Conservation (phyloP, 83 land plant genomes). For the Larix sibirica region DNA sequence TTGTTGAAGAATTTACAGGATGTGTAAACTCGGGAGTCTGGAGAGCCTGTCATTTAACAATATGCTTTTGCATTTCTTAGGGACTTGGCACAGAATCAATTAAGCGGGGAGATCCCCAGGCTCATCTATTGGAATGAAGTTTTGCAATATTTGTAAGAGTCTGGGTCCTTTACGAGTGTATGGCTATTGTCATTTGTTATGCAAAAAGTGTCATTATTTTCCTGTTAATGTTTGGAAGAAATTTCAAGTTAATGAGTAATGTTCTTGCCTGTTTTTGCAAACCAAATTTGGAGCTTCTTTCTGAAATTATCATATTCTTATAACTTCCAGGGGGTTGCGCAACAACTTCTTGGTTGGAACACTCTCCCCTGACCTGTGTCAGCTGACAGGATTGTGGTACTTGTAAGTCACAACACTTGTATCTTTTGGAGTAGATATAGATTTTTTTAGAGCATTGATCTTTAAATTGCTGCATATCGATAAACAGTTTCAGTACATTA, state of each 20-base stretch:
- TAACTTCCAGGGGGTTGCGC: constrained; percentile 68
- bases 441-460: too few species aligned
- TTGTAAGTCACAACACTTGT: constrained; percentile 66
- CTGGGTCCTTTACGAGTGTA: not conserved
- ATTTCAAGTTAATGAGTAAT: too few species aligned
- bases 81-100: constrained; percentile 86
- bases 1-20: too few species aligned
- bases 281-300: not conserved
- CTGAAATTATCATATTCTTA: not conserved
- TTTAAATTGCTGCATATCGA: not conserved
- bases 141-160: constrained; percentile 84
- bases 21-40: too few species aligned
- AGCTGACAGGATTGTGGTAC: constrained; percentile 90
- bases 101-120: constrained; percentile 92
- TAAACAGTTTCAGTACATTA: not conserved
- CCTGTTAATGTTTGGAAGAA: too few species aligned
- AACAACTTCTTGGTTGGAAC: constrained; percentile 79
- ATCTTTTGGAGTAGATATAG: too few species aligned
- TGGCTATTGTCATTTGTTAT: not conserved
- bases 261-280: too few species aligned
- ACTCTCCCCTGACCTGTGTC: constrained; percentile 95
- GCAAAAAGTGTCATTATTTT: not conserved
- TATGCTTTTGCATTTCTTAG: constrained; percentile 30
- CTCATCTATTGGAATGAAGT: constrained; percentile 98
- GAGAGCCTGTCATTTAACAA: not conserved